Conservation (phyloP, 2,329 filamentous ascomycete species). For the Colletotrichum tofieldiae region DNA sequence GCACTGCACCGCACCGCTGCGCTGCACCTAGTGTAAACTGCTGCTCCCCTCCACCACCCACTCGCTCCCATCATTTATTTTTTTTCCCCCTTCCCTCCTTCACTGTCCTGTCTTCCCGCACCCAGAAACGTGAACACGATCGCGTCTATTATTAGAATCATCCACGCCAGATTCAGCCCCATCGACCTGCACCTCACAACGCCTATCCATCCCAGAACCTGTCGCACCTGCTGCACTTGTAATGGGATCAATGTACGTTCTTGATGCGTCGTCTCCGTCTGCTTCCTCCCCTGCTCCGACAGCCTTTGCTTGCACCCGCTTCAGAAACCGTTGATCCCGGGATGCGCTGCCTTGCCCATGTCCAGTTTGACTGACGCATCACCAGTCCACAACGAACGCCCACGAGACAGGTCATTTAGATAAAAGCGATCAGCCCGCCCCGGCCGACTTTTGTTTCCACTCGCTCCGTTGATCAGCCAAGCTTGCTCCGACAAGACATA, state of each 20-base stretch:
- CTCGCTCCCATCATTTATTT: constrained; percentile 23
- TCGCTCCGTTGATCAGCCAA: constrained; percentile 32
- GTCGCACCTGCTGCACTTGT: constrained; percentile 44
- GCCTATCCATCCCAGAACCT: constrained; percentile 47
- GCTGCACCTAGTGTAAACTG: constrained; percentile 30
- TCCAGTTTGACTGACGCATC: constrained; percentile 36
- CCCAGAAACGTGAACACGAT: constrained; percentile 58
- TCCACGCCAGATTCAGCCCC: constrained; percentile 67
- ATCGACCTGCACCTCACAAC: constrained; percentile 57
- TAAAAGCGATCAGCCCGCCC: constrained; percentile 41
- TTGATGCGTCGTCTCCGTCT: constrained; percentile 30
- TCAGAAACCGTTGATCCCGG: constrained; percentile 30
- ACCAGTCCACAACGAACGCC: constrained; percentile 31
- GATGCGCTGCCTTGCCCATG: constrained; percentile 33
- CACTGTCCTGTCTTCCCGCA: constrained; percentile 46
- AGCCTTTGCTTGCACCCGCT: constrained; percentile 22
- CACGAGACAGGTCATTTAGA: constrained; percentile 38
- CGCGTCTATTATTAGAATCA: constrained; percentile 68
- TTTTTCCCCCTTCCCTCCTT: constrained; percentile 45
- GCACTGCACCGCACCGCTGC: constrained; percentile 9
- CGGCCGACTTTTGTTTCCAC: constrained; percentile 34
- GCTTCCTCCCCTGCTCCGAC: constrained; percentile 35
- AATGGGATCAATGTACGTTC: constrained; percentile 45
- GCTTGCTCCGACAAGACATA: constrained; percentile 31
- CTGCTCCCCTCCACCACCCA: constrained; percentile 33